Evolutionary conservation across 1,139 yeast genomes (phyloP).

Genomic region (Lodderomyces orthopsilosis): DNA sequence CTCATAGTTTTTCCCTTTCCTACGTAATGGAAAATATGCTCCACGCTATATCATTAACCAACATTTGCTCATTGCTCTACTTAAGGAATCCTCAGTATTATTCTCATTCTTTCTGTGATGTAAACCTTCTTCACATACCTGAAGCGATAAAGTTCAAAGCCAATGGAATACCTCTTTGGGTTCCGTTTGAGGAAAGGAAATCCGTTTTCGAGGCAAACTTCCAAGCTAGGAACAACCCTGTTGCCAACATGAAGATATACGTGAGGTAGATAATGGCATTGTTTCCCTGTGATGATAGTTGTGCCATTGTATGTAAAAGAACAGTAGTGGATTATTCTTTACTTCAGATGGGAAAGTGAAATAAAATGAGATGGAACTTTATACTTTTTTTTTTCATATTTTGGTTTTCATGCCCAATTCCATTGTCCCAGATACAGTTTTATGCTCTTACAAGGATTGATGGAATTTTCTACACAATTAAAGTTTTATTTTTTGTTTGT

Average conservation of each 20-base stretch:
- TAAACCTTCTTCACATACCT: slow-evolving; percentile 51
- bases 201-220: slow-evolving; percentile 46
- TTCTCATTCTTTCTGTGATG: slow-evolving; percentile 3
- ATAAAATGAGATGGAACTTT: background rate
- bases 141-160: slow-evolving; percentile 86
- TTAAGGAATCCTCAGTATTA: background rate
- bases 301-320: slow-evolving; percentile 18
- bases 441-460: background rate
- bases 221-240: slow-evolving; percentile 60
- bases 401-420: background rate
- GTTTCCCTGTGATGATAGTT: slow-evolving; percentile 41
- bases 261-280: slow-evolving; percentile 79
- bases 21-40: background rate
- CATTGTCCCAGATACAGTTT: background rate
- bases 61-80: background rate
- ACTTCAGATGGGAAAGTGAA: background rate
- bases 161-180: slow-evolving; percentile 76
- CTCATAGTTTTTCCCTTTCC: slow-evolving; percentile 1
- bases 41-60: background rate
- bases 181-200: slow-evolving; percentile 74
- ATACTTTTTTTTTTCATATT: background rate
- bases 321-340: background rate
- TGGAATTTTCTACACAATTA: background rate
- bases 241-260: slow-evolving; percentile 61
- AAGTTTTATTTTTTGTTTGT: background rate